Percentiles rank a stretch among this genome's conserved stretches.
Conservation (phyloP, 305 asterid genomes). For the Rubia peregrina region DNA sequence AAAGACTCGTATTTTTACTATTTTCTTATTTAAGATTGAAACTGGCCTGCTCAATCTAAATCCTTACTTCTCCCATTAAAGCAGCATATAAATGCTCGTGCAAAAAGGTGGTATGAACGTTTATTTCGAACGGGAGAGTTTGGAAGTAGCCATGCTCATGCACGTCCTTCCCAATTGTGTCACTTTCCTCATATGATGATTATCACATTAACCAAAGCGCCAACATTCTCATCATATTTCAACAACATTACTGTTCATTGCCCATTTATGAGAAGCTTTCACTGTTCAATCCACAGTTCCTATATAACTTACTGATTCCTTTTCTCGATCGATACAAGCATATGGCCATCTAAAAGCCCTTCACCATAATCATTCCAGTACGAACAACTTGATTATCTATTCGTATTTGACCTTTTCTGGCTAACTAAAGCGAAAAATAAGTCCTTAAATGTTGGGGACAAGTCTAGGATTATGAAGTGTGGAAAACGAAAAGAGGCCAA, state of each 20-base stretch:
- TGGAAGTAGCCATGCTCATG: slow-evolving; percentile 4
- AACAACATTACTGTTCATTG: neutral
- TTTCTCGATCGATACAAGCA: neutral
- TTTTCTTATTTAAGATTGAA: too few relatives aligned
- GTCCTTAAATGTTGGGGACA: neutral
- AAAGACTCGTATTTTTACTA: too few relatives aligned
- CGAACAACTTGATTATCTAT: neutral
- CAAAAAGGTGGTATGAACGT: too few relatives aligned
- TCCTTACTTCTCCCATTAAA: too few relatives aligned
- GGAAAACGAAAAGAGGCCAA: neutral
- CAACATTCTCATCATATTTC: slow-evolving; percentile 28
- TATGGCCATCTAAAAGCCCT: neutral
- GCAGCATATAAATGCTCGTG: too few relatives aligned
- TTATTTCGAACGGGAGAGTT: neutral
- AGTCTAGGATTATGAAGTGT: neutral
- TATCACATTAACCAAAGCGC: slow-evolving; percentile 47
- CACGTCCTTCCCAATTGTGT: slow-evolving; percentile 56
- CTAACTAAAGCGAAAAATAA: neutral
- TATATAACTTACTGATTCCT: neutral
- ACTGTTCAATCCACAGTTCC: neutral
- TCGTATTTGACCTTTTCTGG: neutral
- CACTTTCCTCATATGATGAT: slow-evolving; percentile 53
- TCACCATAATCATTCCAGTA: neutral
- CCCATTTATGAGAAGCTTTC: neutral
- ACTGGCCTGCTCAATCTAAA: too few relatives aligned